Evolutionary conservation across 2,329 filamentous ascomycete species (phyloP).

Genomic region (Colletotrichum chrysophilum): DNA sequence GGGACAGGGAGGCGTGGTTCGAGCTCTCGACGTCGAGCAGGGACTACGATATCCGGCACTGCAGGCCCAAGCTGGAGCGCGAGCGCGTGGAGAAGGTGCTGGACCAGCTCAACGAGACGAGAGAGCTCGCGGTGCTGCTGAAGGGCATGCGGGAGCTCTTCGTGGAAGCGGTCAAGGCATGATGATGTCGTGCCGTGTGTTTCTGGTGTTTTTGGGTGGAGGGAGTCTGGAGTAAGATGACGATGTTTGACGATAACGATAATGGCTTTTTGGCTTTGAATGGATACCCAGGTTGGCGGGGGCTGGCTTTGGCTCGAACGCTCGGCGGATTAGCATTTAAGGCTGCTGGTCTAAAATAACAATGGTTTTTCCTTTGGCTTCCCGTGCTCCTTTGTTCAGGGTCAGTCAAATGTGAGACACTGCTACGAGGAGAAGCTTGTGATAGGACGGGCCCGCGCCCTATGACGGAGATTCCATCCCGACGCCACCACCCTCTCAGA

Average conservation of each 20-base stretch:
- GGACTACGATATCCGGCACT: constrained; percentile 85
- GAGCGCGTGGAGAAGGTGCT: constrained; percentile 79
- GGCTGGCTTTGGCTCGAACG: neutral
- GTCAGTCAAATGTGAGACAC: neutral
- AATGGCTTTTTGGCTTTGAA: neutral
- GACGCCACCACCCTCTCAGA: neutral
- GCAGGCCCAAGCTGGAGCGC: constrained; percentile 80
- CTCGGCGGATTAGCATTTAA: neutral
- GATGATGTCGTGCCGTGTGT: constrained; percentile 19
- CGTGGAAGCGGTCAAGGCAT: constrained; percentile 67
- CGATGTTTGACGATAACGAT: constrained; percentile 8
- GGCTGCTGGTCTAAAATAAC: neutral
- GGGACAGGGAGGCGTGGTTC: constrained; percentile 92
- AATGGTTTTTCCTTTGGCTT: neutral
- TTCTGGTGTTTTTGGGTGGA: neutral
- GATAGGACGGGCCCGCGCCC: neutral
- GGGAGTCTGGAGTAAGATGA: neutral
- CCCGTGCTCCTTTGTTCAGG: neutral
- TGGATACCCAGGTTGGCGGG: constrained; percentile 9
- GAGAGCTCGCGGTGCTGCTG: constrained; percentile 73
- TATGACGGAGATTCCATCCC: neutral
- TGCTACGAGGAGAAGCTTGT: neutral
- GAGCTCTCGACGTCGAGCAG: constrained; percentile 82
- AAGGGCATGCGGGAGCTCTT: constrained; percentile 87
- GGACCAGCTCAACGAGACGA: constrained; percentile 80